Conservation (phyloP, 768 basidiomycete species). For the Agaricus sinodeliciosus region DNA sequence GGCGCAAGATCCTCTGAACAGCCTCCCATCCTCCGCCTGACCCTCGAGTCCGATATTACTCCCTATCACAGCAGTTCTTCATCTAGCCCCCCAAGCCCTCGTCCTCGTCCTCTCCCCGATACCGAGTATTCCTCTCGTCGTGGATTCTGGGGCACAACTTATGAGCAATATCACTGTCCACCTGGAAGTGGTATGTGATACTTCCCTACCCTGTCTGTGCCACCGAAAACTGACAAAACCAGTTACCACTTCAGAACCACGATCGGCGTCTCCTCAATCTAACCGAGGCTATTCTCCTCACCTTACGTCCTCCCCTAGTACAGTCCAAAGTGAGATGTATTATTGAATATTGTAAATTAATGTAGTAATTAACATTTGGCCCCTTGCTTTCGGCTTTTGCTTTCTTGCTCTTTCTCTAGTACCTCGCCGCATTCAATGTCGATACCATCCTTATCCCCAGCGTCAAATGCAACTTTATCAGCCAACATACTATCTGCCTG, state of each 20-base stretch:
- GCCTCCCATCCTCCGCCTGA: constrained; percentile 47
- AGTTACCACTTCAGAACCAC: background rate
- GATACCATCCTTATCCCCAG: constrained; percentile 19
- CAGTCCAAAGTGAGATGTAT: constrained; percentile 11
- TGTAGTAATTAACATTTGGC: constrained; percentile 12
- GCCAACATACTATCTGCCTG: background rate
- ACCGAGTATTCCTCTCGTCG: constrained; percentile 13
- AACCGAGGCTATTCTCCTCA: background rate
- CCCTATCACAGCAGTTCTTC: constrained; percentile 32
- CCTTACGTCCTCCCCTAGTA: constrained; percentile 9
- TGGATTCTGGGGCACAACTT: background rate
- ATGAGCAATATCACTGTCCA: background rate
- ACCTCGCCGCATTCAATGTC: constrained; percentile 20
- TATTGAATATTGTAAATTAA: constrained; percentile 14
- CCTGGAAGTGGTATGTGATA: constrained; percentile 1
- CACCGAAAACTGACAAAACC: background rate
- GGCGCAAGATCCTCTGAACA: constrained; percentile 53
- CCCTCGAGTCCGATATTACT: constrained; percentile 39
- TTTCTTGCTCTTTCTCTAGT: constrained; percentile 15
- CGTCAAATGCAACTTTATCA: background rate
- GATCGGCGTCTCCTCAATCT: constrained; percentile 6
- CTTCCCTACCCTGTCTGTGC: background rate
- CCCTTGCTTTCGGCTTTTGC: constrained; percentile 11
- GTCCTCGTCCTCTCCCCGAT: constrained; percentile 18
- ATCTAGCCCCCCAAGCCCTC: constrained; percentile 26